A percentile compares a stretch with the other conserved stretches of the same genome.
phyloP scores from a whole-genome alignment of 306 rosid genomes.

The Medicago ruthenica region DNA sequence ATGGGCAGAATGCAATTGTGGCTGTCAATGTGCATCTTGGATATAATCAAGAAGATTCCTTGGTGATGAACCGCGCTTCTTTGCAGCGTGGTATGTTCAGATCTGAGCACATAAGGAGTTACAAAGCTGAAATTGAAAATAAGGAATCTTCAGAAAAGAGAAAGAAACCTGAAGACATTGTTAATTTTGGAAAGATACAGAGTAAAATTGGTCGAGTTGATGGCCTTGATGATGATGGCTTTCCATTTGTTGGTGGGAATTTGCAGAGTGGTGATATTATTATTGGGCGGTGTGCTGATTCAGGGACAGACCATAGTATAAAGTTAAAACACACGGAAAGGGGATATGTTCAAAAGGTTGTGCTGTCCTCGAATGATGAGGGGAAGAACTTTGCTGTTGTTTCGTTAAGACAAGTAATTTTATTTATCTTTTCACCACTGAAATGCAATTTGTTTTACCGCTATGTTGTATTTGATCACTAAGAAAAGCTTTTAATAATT shows the following conservation, averaged over 20 bases:
- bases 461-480: constrained; percentile 15
- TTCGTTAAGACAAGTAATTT: constrained; percentile 88
- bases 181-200: constrained; percentile 83
- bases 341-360: constrained; percentile 93
- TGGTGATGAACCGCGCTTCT: constrained; percentile 95
- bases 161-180: constrained; percentile 74
- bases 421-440: constrained; percentile 33
- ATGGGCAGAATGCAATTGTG: constrained; percentile 95
- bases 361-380: constrained; percentile 90
- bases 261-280: constrained; percentile 92
- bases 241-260: constrained; percentile 86
- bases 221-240: constrained; percentile 93
- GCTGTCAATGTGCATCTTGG: constrained; percentile 96
- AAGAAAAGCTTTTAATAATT: constrained; percentile 27
- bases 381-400: constrained; percentile 93
- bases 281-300: constrained; percentile 86
- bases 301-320: constrained; percentile 86
- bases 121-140: constrained; percentile 87
- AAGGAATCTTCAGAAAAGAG: constrained; percentile 75
- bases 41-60: constrained; percentile 93
- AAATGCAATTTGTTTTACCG: constrained; percentile 5
- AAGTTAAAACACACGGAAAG: constrained; percentile 92
- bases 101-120: constrained; percentile 88
- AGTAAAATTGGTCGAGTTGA: constrained; percentile 93
- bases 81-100: constrained; percentile 98